Evolutionary conservation across 495 filamentous ascomycete genomes (phyloP).

Genomic region (Hyaloscypha hepaticicola): DNA sequence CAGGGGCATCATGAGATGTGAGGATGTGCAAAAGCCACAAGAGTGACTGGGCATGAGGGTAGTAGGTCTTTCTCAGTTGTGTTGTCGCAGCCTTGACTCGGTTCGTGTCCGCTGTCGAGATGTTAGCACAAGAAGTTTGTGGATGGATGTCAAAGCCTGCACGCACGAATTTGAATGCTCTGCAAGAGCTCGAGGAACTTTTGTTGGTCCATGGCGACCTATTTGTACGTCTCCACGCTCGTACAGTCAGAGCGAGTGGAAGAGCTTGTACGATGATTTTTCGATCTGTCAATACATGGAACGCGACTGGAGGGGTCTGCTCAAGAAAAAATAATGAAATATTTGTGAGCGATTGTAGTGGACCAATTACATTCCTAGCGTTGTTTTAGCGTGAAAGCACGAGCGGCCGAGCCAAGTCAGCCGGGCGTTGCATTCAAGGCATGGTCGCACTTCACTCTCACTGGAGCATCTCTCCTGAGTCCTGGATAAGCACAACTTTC

Average conservation of each 20-base stretch:
- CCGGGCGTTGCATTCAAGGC: no score
- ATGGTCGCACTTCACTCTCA: neutral
- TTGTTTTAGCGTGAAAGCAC: neutral
- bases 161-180: conserved; percentile 73
- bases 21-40: conserved; percentile 82
- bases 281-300: conserved; percentile 15
- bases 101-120: conserved; percentile 64
- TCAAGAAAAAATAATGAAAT: neutral
- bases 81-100: conserved; percentile 88
- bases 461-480: no score
- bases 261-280: neutral
- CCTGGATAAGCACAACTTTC: no score
- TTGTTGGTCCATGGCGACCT: conserved; percentile 65
- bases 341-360: neutral
- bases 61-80: conserved; percentile 86
- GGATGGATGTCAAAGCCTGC: conserved; percentile 2
- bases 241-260: conserved; percentile 3
- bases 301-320: neutral
- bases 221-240: conserved; percentile 5
- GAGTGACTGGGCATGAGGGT: conserved; percentile 78
- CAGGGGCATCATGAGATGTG: conserved; percentile 65
- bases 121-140: conserved; percentile 13
- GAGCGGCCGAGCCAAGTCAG: conserved; percentile 46
- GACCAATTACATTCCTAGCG: neutral
- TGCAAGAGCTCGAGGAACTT: conserved; percentile 71